Evolutionary conservation across 2,329 filamentous ascomycete genomes (phyloP).

Genomic region (Aspergillus alliaceus): DNA sequence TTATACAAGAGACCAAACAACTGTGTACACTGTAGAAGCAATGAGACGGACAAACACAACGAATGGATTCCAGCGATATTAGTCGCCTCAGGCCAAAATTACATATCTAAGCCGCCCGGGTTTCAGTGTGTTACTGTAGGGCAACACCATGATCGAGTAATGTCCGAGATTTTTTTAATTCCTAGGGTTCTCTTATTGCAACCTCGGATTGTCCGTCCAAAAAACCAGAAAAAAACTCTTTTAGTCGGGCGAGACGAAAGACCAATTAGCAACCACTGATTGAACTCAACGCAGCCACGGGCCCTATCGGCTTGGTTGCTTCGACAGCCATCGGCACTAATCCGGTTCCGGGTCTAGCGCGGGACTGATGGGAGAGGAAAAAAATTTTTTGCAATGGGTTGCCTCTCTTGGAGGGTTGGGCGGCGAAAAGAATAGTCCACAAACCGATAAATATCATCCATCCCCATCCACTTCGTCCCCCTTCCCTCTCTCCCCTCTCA

Average conservation of each 20-base stretch:
- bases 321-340: slow-evolving; percentile 18
- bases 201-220: slow-evolving; percentile 4
- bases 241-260: background rate
- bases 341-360: slow-evolving; percentile 21
- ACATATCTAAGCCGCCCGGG: background rate
- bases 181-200: background rate
- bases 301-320: slow-evolving; percentile 21
- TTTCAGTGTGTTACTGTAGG: background rate
- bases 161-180: background rate
- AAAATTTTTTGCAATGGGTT: slow-evolving; percentile 18
- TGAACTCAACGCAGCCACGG: slow-evolving; percentile 14
- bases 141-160: background rate
- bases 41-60: background rate
- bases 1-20: background rate
- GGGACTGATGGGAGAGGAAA: slow-evolving; percentile 22
- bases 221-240: background rate
- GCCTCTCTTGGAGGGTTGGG: slow-evolving; percentile 21
- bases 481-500: slow-evolving; percentile 22
- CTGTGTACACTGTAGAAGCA: background rate
- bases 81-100: background rate
- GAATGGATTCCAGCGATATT: background rate
- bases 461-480: slow-evolving; percentile 23
- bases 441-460: slow-evolving; percentile 41
- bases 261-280: slow-evolving; percentile 11
- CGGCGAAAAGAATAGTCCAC: slow-evolving; percentile 34